These are phyloP conservation scores for Cryphonectria carpinicola DNA, from an alignment of 2,329 filamentous ascomycete species.

Conservation along the genomic window DNA sequence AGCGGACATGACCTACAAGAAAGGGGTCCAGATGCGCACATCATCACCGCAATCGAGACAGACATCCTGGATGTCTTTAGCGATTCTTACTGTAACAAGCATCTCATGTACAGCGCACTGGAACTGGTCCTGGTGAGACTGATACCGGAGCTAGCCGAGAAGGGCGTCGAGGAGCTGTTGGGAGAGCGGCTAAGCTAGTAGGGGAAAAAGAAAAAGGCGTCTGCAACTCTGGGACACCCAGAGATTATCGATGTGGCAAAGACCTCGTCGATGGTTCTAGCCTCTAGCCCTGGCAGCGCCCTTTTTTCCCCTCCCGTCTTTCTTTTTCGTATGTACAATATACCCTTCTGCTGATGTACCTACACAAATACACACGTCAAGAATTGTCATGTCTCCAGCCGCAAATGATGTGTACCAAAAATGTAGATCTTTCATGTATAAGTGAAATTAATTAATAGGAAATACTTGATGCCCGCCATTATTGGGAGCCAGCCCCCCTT, in stretches of 20 bases:
- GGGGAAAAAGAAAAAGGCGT: neutral
- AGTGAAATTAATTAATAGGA: neutral
- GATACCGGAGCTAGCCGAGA: conserved; percentile 81
- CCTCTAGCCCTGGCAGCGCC: neutral
- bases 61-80: conserved; percentile 73
- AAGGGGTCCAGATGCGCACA: conserved; percentile 44
- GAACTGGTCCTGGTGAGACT: conserved; percentile 82
- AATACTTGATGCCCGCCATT: neutral
- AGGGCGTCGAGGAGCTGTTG: conserved; percentile 72
- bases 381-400: neutral
- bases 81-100: conserved; percentile 90
- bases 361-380: neutral
- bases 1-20: conserved; percentile 41
- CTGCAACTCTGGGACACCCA: neutral
- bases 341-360: neutral
- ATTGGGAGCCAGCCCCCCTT: neutral
- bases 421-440: neutral
- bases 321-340: neutral
- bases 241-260: neutral
- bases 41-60: conserved; percentile 63
- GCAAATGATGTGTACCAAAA: neutral
- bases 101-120: conserved; percentile 80
- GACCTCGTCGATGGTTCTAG: neutral
- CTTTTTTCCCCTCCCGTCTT: neutral
- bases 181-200: conserved; percentile 64